Conservation (phyloP, 257 asterid species). For the Nicotiana tabacum region DNA sequence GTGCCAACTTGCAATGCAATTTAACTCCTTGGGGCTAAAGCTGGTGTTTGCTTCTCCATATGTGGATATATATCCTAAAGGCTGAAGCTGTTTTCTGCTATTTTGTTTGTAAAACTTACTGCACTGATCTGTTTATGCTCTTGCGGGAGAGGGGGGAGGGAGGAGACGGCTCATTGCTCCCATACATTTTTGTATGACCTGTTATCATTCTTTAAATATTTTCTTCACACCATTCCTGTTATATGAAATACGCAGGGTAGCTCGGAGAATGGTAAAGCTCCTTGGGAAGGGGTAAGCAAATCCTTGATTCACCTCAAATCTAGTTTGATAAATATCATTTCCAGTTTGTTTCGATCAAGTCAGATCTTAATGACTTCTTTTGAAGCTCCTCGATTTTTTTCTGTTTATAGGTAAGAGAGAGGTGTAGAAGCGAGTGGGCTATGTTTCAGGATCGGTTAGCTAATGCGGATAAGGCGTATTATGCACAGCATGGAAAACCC, state of each 20-base stretch:
- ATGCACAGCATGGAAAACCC: constrained; percentile 10
- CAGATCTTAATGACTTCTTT: neutral
- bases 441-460: constrained; percentile 26
- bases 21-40: neutral
- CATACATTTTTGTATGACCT: neutral
- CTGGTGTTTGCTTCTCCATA: neutral
- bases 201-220: neutral
- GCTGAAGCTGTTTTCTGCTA: neutral
- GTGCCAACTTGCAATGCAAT: neutral
- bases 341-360: neutral
- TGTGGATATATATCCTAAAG: neutral
- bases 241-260: constrained; percentile 12
- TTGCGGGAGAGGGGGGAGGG: too few species aligned
- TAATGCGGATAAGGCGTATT: constrained; percentile 22
- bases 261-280: constrained; percentile 19
- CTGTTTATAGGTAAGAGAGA: constrained; percentile 19
- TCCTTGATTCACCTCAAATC: neutral
- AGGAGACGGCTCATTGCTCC: neutral
- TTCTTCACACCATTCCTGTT: neutral
- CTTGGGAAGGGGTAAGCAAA: constrained; percentile 25
- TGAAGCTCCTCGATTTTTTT: neutral
- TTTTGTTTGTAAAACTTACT: neutral
- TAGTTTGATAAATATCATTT: neutral
- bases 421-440: constrained; percentile 28
- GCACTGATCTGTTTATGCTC: neutral